phyloP scores from a whole-genome alignment of 768 basidiomycete species.

The Nidularia pulvinata region DNA sequence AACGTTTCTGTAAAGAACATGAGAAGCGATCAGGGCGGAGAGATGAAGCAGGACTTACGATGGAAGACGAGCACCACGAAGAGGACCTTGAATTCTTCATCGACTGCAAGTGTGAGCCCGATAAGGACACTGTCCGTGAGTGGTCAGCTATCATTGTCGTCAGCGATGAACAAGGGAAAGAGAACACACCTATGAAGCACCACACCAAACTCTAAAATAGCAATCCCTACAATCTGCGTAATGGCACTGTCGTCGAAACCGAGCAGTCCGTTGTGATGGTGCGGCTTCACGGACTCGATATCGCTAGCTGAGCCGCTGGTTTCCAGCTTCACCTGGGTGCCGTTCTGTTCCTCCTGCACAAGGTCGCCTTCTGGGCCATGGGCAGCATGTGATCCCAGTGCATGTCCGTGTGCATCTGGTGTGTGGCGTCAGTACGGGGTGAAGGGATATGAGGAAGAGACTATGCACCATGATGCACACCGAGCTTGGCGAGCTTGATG shows the following conservation, averaged over 20 bases:
- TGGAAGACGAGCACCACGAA: constrained; percentile 92
- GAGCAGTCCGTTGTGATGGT: constrained; percentile 5
- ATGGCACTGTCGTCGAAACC: constrained; percentile 37
- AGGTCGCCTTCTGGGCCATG: constrained; percentile 63
- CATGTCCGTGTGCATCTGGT: constrained; percentile 71
- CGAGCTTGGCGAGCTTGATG: constrained; percentile 64
- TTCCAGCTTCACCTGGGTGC: constrained; percentile 6
- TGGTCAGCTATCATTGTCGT: not conserved
- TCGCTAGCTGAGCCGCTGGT: constrained; percentile 14
- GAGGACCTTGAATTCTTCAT: constrained; percentile 76
- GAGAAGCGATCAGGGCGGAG: not conserved
- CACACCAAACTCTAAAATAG: constrained; percentile 94
- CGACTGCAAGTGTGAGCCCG: constrained; percentile 93
- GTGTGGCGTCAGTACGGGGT: not conserved
- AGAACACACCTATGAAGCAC: constrained; percentile 67
- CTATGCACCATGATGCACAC: constrained; percentile 57
- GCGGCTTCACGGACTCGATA: constrained; percentile 23
- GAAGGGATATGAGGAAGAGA: not conserved
- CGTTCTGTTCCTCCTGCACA: not conserved
- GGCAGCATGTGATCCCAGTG: constrained; percentile 54
- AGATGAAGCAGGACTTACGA: constrained; percentile 52
- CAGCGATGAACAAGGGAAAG: not conserved
- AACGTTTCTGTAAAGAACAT: constrained; percentile 66
- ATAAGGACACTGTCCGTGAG: constrained; percentile 62
- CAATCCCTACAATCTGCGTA: constrained; percentile 85